These are phyloP conservation scores for Selaginella moellendorffii DNA, from an alignment of 75 land plant species.

Conservation along the genomic window DNA sequence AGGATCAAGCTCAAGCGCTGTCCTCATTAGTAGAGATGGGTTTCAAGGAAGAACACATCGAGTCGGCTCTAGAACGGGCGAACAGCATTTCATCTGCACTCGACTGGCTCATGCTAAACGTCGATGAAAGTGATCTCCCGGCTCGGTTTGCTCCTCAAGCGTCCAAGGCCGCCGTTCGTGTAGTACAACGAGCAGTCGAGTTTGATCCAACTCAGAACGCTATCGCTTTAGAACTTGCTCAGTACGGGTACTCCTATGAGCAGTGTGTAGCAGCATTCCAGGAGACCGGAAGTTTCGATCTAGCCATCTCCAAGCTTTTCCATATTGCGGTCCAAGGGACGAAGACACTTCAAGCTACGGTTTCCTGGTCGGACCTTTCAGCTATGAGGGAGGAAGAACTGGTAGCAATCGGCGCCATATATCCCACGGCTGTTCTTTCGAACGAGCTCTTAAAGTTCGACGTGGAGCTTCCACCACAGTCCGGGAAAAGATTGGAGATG, in stretches of 20 bases:
- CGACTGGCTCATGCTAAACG: constrained; percentile 29
- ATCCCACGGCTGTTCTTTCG: constrained; percentile 15
- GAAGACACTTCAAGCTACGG: no score
- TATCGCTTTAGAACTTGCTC: constrained; percentile 7
- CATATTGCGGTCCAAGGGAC: neutral
- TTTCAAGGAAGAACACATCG: constrained; percentile 21
- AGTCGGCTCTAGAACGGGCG: constrained; percentile 15
- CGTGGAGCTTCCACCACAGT: neutral
- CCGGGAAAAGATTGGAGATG: constrained; percentile 19
- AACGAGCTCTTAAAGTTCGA: constrained; percentile 9
- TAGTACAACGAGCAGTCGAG: constrained; percentile 13
- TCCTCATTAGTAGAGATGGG: constrained; percentile 14
- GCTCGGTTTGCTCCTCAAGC: constrained; percentile 23
- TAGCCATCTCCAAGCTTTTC: constrained; percentile 20
- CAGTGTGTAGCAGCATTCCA: constrained; percentile 17
- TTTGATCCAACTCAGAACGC: neutral
- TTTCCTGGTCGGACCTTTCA: neutral
- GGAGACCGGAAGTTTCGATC: constrained; percentile 15
- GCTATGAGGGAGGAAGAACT: constrained; percentile 22
- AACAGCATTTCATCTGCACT: constrained; percentile 18
- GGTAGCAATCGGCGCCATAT: constrained; percentile 20
- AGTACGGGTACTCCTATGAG: constrained; percentile 20
- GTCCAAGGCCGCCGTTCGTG: constrained; percentile 26
- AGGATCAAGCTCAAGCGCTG: neutral
- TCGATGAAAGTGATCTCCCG: constrained; percentile 22